phyloP scores from a whole-genome alignment of 2,329 filamentous ascomycete genomes.

The Cucurbitaria berberidis region DNA sequence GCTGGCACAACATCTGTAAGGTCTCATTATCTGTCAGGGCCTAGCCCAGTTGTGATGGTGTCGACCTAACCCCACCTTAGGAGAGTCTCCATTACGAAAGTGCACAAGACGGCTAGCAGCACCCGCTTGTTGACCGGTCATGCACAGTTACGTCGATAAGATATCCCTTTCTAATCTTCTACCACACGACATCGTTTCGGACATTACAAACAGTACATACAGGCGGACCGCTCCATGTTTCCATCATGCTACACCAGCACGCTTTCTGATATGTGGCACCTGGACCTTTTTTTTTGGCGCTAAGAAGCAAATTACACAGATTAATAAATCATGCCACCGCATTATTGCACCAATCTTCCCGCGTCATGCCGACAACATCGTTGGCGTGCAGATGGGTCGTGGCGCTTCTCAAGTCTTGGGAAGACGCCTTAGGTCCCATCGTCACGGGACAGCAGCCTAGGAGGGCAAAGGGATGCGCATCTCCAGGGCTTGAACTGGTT shows the following conservation, averaged over 20 bases:
- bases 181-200: too few species aligned
- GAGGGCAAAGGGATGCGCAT: conserved; percentile 2
- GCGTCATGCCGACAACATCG: conserved; percentile 13
- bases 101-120: conserved; percentile 3
- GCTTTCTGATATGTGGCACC: conserved; percentile 8
- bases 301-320: conserved; percentile 2
- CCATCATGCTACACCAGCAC: conserved; percentile 4
- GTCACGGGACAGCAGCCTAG: conserved; percentile 19
- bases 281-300: conserved; percentile 6
- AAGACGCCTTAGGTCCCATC: conserved; percentile 12
- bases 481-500: too few species aligned
- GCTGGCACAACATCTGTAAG: conserved; percentile 23
- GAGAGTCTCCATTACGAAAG: not conserved
- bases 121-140: conserved; percentile 2
- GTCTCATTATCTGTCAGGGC: conserved; percentile 18
- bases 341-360: conserved; percentile 14
- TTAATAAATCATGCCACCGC: conserved; percentile 11
- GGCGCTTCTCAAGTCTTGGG: conserved; percentile 14
- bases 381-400: conserved; percentile 11
- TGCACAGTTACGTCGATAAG: conserved; percentile 4
- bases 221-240: conserved; percentile 2
- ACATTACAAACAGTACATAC: too few species aligned
- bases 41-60: conserved; percentile 15
- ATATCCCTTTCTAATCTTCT: too few species aligned
- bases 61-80: conserved; percentile 10